phyloP scores from a whole-genome alignment of 2,329 filamentous ascomycete genomes.

The Diaporthe sp. region DNA sequence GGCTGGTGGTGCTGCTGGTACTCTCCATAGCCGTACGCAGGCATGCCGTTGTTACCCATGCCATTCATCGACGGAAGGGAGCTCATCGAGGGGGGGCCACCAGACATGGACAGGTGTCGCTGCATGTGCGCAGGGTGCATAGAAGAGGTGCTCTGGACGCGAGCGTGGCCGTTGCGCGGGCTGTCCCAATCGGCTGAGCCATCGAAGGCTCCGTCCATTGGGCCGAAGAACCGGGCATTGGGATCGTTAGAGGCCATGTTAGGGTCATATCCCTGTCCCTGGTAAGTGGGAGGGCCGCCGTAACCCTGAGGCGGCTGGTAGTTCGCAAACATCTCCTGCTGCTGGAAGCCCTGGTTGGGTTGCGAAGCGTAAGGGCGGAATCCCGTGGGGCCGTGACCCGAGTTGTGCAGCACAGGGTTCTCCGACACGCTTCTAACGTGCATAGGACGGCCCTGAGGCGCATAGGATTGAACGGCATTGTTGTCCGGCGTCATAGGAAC shows the following conservation, averaged over 20 bases:
- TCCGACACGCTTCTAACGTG: conserved; percentile 40
- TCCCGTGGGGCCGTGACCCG: conserved; percentile 25
- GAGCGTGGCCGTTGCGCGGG: conserved; percentile 32
- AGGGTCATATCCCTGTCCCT: conserved; percentile 30
- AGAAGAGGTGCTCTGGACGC: conserved; percentile 35
- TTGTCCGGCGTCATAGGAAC: conserved; percentile 14
- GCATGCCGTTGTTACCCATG: conserved; percentile 14
- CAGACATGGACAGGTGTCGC: conserved; percentile 25
- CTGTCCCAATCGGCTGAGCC: conserved; percentile 29
- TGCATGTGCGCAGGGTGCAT: conserved; percentile 28
- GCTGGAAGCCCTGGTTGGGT: conserved; percentile 31
- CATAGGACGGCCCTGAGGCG: conserved; percentile 30
- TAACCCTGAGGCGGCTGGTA: conserved; percentile 33
- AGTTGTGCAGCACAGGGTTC: conserved; percentile 34
- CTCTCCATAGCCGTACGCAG: conserved; percentile 3
- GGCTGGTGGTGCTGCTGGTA: conserved; percentile 32
- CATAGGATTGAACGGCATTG: conserved; percentile 30
- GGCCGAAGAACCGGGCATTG: conserved; percentile 18
- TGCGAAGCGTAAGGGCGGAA: conserved; percentile 32
- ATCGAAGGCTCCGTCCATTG: conserved; percentile 11
- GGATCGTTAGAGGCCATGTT: conserved; percentile 11
- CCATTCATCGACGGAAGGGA: conserved; percentile 36
- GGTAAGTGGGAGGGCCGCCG: conserved; percentile 24
- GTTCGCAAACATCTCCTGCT: conserved; percentile 32
- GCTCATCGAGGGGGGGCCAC: conserved; percentile 28